Percentiles rank a stretch among this genome's conserved stretches.
Evolutionary conservation across 192 early-diverging fungal genomes (phyloP).

Genomic region (Gonapodya prolifera): DNA sequence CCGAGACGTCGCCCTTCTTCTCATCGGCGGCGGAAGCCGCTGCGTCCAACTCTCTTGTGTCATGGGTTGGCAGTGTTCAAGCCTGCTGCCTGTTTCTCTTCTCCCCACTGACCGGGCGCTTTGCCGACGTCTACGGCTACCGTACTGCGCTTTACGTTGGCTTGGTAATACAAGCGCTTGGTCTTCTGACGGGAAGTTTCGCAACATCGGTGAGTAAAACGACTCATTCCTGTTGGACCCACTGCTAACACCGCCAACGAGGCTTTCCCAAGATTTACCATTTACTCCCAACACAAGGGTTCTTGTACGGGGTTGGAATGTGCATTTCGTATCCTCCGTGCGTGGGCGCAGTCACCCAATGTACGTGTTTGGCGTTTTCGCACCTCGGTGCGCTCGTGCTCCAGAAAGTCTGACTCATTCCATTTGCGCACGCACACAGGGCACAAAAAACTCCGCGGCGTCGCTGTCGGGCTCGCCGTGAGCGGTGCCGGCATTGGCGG

Average conservation of each 20-base stretch:
- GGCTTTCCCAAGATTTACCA: not conserved
- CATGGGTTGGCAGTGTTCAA: not conserved
- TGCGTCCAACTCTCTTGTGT: not conserved
- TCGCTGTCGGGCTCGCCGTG: conserved; percentile 2
- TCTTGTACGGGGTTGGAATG: not conserved
- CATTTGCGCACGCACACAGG: no score
- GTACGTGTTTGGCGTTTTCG: no score
- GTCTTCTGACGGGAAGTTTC: not conserved
- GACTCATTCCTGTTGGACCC: not conserved
- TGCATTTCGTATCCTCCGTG: not conserved
- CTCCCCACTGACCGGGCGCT: conserved; percentile 1
- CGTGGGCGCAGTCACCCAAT: not conserved
- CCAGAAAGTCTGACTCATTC: no score
- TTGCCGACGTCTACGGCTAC: conserved; percentile 1
- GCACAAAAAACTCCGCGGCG: not conserved
- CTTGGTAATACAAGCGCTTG: not conserved
- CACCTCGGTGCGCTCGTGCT: no score
- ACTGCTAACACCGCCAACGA: not conserved
- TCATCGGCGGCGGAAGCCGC: not conserved
- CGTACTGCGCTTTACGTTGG: not conserved
- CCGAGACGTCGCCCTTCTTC: not conserved
- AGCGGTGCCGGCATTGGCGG: conserved; percentile 4
- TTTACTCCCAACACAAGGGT: not conserved
- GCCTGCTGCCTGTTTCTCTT: not conserved
- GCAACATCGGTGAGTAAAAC: not conserved